A percentile compares a stretch with the other conserved stretches of the same genome.
These are phyloP conservation scores for Fusarium nelsonii DNA, from an alignment of 2,329 filamentous ascomycete species.

Conservation along the genomic window DNA sequence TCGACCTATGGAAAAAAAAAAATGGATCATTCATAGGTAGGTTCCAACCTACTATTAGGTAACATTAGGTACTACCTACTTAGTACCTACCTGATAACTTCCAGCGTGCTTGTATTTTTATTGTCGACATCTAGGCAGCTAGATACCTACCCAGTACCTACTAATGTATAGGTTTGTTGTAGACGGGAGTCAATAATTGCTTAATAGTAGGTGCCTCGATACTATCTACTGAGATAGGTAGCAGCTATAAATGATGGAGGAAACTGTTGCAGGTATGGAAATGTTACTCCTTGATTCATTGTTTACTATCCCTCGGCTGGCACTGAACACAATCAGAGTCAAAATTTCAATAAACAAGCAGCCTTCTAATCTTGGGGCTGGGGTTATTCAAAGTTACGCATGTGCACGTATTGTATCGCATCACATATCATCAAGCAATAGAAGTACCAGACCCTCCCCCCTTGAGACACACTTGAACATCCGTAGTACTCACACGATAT, in stretches of 20 bases:
- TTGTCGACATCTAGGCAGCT: too few relatives aligned
- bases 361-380: slow-evolving; percentile 11
- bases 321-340: slow-evolving; percentile 3
- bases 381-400: slow-evolving; percentile 15
- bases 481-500: too few relatives aligned
- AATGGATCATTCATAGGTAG: not conserved
- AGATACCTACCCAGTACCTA: not conserved
- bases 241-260: not conserved
- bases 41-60: not conserved
- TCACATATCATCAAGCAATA: slow-evolving; percentile 5
- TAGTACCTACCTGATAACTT: too few relatives aligned
- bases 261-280: too few relatives aligned
- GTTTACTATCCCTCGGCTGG: not conserved
- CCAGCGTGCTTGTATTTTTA: too few relatives aligned
- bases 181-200: too few relatives aligned
- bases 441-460: not conserved
- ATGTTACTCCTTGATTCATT: slow-evolving; percentile 2
- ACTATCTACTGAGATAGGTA: too few relatives aligned
- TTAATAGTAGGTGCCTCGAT: too few relatives aligned
- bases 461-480: slow-evolving; percentile 9
- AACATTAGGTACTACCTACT: too few relatives aligned
- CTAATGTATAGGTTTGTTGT: too few relatives aligned
- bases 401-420: slow-evolving; percentile 20
- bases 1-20: not conserved
- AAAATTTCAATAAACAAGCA: not conserved